Conservation (phyloP, 116 monocot genomes). For the Trichopus zeylanicus region DNA sequence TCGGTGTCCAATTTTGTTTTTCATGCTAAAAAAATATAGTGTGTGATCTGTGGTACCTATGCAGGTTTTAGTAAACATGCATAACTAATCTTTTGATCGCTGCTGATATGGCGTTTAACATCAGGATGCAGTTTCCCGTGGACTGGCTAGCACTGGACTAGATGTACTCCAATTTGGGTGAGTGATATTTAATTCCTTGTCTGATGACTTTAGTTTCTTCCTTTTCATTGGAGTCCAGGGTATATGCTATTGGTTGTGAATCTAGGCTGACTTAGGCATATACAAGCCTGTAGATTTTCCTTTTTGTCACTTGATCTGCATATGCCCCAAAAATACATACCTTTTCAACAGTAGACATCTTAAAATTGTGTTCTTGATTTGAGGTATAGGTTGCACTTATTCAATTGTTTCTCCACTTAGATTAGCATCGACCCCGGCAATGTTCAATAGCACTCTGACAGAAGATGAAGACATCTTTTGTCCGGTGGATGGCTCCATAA, state of each 20-base stretch:
- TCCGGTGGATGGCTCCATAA: slow-evolving; percentile 93
- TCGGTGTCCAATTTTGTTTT: too few species aligned
- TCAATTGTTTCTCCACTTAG: slow-evolving; percentile 24
- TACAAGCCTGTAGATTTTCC: too few species aligned
- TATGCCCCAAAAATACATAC: neutral
- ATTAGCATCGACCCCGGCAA: slow-evolving; percentile 96
- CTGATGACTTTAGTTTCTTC: neutral
- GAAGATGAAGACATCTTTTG: slow-evolving; percentile 65
- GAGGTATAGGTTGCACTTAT: neutral
- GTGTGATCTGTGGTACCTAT: neutral
- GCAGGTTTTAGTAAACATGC: neutral
- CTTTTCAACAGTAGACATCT: too few species aligned
- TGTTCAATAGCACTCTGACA: slow-evolving; percentile 95
- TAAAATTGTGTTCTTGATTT: too few species aligned
- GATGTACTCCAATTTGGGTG: slow-evolving; percentile 92
- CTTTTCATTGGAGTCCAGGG: too few species aligned
- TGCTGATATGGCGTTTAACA: neutral
- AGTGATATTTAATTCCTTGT: slow-evolving; percentile 10
- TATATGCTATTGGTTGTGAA: too few species aligned
- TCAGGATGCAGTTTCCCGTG: slow-evolving; percentile 87
- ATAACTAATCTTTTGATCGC: neutral
- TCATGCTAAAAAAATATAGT: too few species aligned
- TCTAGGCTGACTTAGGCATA: too few species aligned
- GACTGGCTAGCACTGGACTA: slow-evolving; percentile 53
- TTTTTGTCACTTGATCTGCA: too few species aligned